phyloP scores from a whole-genome alignment of 202 grass and related monocot species.

The Panicum virgatum region DNA sequence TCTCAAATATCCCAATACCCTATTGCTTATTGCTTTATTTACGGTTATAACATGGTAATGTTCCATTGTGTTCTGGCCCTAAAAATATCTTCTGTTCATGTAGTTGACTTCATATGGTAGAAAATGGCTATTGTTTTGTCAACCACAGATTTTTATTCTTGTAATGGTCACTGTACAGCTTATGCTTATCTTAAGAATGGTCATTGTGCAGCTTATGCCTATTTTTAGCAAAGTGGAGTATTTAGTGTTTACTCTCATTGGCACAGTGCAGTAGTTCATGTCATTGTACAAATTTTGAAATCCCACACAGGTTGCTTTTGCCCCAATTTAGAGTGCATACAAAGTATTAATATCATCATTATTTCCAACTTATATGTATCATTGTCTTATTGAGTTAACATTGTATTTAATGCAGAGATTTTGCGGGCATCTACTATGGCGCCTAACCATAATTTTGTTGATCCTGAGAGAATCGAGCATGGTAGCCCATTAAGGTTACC shows the following conservation, averaged over 20 bases:
- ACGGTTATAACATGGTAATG: neutral
- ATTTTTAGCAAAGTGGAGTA: conserved; percentile 32
- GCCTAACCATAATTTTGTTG: conserved; percentile 77
- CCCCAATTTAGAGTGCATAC: conserved; percentile 5
- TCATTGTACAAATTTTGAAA: conserved; percentile 10
- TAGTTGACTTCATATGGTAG: conserved; percentile 16
- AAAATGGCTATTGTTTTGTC: conserved; percentile 9
- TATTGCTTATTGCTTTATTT: conserved; percentile 25
- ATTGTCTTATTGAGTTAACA: conserved; percentile 15
- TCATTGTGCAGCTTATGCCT: neutral
- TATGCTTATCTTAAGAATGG: conserved; percentile 14
- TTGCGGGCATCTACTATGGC: conserved; percentile 70
- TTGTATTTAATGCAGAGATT: conserved; percentile 82
- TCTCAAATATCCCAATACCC: conserved; percentile 9
- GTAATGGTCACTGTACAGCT: neutral
- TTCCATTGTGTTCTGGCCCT: neutral
- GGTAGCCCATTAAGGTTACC: conserved; percentile 84
- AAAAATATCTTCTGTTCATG: neutral
- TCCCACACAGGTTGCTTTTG: neutral
- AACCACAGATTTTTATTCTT: conserved; percentile 13
- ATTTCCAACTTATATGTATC: neutral
- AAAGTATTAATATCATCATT: conserved; percentile 18
- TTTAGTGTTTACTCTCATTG: neutral
- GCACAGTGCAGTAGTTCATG: conserved; percentile 9
- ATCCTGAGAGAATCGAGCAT: conserved; percentile 92